Conservation (phyloP, 495 filamentous ascomycete genomes). For the Podospora sp. region DNA sequence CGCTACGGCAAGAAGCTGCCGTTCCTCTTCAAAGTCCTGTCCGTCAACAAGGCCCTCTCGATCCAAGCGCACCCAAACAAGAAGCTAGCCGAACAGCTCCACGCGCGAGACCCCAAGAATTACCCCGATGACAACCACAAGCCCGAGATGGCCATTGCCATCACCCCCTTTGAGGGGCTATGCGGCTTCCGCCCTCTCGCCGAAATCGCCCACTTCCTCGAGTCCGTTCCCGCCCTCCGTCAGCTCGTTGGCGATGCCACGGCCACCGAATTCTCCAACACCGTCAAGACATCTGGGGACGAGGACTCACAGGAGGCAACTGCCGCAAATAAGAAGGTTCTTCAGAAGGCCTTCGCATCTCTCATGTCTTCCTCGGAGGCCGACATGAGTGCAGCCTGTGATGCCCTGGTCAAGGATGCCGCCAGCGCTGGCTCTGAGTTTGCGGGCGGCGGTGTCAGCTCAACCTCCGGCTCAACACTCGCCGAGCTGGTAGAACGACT, state of each 20-base stretch:
- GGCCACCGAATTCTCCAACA: conserved; percentile 67
- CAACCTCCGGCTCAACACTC: conserved; percentile 67
- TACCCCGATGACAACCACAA: conserved; percentile 99
- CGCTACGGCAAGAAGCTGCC: conserved; percentile 68
- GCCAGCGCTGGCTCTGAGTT: conserved; percentile 62
- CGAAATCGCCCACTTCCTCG: conserved; percentile 86
- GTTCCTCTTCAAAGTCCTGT: conserved; percentile 97
- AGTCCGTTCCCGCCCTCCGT: conserved; percentile 70
- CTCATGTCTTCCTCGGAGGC: conserved; percentile 77
- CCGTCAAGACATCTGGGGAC: conserved; percentile 64
- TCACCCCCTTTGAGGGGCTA: conserved; percentile 93
- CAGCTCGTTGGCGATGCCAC: conserved; percentile 72
- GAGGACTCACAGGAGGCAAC: conserved; percentile 53
- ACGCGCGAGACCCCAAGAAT: conserved; percentile 84
- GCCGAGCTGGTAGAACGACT: conserved; percentile 75
- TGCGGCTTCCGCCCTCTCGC: conserved; percentile 89
- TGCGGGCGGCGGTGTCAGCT: conserved; percentile 62
- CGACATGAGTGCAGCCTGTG: conserved; percentile 63
- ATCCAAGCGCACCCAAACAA: conserved; percentile 99
- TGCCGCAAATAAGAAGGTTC: conserved; percentile 73
- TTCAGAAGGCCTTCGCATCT: conserved; percentile 71
- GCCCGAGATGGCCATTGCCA: conserved; percentile 97
- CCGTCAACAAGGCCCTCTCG: conserved; percentile 88
- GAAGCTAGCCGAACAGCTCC: conserved; percentile 88
- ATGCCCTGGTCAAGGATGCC: conserved; percentile 71